These are phyloP conservation scores for Kwoniella dejecticola DNA, from an alignment of 768 basidiomycete genomes.

Conservation along the genomic window DNA sequence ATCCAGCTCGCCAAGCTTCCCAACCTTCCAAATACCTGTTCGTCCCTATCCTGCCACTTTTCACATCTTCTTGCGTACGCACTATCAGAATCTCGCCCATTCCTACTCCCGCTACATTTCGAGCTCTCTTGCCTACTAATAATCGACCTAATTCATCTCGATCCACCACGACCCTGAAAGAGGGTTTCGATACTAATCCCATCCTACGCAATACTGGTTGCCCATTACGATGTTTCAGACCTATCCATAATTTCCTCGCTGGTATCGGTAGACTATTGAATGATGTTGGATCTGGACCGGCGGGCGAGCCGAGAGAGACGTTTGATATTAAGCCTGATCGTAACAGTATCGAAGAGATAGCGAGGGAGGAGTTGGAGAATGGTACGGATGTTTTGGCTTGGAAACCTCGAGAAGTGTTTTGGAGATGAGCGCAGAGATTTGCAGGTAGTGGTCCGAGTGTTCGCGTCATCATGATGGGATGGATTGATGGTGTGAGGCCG, in stretches of 20 bases:
- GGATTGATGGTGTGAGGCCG: not conserved
- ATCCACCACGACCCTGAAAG: slow-evolving; percentile 75
- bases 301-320: slow-evolving; percentile 68
- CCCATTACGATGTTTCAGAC: slow-evolving; percentile 90
- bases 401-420: slow-evolving; percentile 88
- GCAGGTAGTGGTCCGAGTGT: slow-evolving; percentile 59
- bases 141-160: slow-evolving; percentile 71
- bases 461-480: slow-evolving; percentile 7
- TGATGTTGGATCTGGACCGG: slow-evolving; percentile 64
- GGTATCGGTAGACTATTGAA: slow-evolving; percentile 67
- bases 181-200: slow-evolving; percentile 80
- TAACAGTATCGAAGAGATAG: slow-evolving; percentile 87
- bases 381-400: slow-evolving; percentile 74
- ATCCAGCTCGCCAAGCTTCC: slow-evolving; percentile 76
- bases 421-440: slow-evolving; percentile 84
- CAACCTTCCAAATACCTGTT: slow-evolving; percentile 79
- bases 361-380: slow-evolving; percentile 86
- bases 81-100: slow-evolving; percentile 93
- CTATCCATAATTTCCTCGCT: slow-evolving; percentile 84
- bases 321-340: slow-evolving; percentile 84
- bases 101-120: slow-evolving; percentile 77
- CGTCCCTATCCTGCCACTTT: slow-evolving; percentile 57
- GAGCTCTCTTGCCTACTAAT: slow-evolving; percentile 78
- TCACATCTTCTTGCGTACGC: slow-evolving; percentile 67
- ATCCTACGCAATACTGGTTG: slow-evolving; percentile 77